phyloP scores from a whole-genome alignment of 108 stramenopile species.

The Cafeteria roenbergensis region DNA sequence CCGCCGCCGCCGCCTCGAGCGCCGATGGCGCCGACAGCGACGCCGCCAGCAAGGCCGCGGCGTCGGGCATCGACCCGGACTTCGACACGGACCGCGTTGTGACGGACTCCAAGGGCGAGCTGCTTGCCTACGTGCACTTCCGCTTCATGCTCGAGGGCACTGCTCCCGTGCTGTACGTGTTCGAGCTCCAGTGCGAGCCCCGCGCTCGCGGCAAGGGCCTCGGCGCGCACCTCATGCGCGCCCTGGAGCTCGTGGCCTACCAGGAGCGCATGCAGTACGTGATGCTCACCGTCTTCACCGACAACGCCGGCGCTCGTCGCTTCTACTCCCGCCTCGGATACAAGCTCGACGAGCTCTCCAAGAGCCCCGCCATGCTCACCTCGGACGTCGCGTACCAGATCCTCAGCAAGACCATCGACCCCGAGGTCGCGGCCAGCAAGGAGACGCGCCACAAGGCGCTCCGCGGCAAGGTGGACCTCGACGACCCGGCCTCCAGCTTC shows the following conservation, averaged over 20 bases:
- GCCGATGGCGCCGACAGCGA: too few relatives aligned
- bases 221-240: conserved; percentile 7
- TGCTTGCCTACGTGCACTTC: conserved; percentile 2
- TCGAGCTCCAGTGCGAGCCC: conserved; percentile 3
- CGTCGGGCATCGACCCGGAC: too few relatives aligned
- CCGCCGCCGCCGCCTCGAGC: too few relatives aligned
- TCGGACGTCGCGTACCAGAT: conserved; percentile 2
- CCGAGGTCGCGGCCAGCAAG: too few relatives aligned
- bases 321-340: conserved; percentile 6
- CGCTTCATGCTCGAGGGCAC: conserved; percentile 5
- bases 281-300: conserved; percentile 11
- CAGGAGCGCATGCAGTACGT: conserved; percentile 2
- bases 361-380: not conserved
- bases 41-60: too few relatives aligned
- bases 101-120: too few relatives aligned
- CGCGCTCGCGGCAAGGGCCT: conserved; percentile 5
- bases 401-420: conserved; percentile 16
- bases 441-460: too few relatives aligned
- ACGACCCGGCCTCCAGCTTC: too few relatives aligned
- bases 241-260: not conserved
- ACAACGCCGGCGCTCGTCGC: not conserved
- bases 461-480: too few relatives aligned
- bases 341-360: conserved; percentile 1
- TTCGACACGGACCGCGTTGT: too few relatives aligned
- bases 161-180: not conserved